Base-by-base conservation (phyloP, 352 stramenopile species). In the Thalassiosira tumida region DNA sequence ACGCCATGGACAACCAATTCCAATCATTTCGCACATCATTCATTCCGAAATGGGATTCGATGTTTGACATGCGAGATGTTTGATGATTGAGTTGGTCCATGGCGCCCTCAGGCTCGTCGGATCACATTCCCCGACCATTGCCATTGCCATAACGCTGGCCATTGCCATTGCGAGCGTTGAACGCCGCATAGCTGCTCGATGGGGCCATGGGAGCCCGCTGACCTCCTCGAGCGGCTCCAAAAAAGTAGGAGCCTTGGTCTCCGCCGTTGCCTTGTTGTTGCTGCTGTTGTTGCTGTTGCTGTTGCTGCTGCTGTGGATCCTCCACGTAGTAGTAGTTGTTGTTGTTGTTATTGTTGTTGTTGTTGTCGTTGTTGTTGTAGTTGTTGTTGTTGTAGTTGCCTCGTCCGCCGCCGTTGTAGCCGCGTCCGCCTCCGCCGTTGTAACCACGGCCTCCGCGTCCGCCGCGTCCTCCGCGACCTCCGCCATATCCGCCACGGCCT, bases 211-310 rank as follows among this genome's bases (percentile, higher is more conserved):
- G n/a, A n/a, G n/a, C n/a, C n/a, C n/a, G n/a, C n/a, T n/a, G n/a
- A n/a, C n/a, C n/a, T n/a, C n/a, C n/a, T n/a, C n/a, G n/a, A n/a
- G n/a, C n/a, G n/a, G 10, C 47, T 21, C 47, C 47, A 59, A 59
- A 59, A 59, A 21, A 21, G 47, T 59, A 59, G 21, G 47, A 59
- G 47, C n/a, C n/a, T n/a, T 74, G 10, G 64, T 26, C 17, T 14
- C 35, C 29, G 10, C n/a, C 10, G 35, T 74, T 74, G 10, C n/a
- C 10, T 26, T 74, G 64, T 15, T 74, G 64, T 15, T 74, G 35
- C 17, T 74, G 64, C 29, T 40, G 35, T 40, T 74, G 64, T 74
- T 74, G 64, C n/a, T 74, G 64, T 74, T 74, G 26, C 29, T 26
- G 7, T 74, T 7, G 64, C 47, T 21, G n/a, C n/a, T n/a, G n/a